A percentile compares a stretch with the other conserved stretches of the same genome.
These are phyloP conservation scores for Butyriboletus appendiculatus DNA, from an alignment of 1,284 basidiomycete species.

Conservation along the genomic window DNA sequence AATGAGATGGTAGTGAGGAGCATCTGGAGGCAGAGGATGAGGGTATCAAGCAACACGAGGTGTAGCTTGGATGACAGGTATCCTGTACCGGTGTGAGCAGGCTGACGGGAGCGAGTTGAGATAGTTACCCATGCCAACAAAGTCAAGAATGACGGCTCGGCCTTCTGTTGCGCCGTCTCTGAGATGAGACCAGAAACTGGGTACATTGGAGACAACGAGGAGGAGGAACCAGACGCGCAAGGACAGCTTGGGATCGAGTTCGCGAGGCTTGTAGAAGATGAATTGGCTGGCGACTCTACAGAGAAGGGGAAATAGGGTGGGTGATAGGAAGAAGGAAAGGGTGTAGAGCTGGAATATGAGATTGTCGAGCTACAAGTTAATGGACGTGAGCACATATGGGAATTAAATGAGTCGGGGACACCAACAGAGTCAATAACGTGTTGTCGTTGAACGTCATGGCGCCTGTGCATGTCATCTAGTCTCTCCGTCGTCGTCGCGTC, in stretches of 20 bases:
- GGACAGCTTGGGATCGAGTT: conserved; percentile 59
- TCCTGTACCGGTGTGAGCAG: conserved; percentile 40
- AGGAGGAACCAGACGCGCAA: conserved; percentile 64
- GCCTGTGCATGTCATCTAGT: conserved; percentile 70
- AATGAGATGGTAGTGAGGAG: conserved; percentile 66
- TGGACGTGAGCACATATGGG: conserved; percentile 16
- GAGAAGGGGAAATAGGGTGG: conserved; percentile 58
- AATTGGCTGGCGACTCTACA: conserved; percentile 58
- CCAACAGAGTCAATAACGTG: conserved; percentile 74
- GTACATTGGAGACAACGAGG: conserved; percentile 56
- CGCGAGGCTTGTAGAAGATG: conserved; percentile 63
- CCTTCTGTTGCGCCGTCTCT: conserved; percentile 51
- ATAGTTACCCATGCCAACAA: conserved; percentile 69
- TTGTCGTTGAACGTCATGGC: conserved; percentile 70
- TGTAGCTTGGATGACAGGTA: conserved; percentile 61
- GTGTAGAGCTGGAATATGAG: conserved; percentile 71
- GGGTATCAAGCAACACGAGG: conserved; percentile 62
- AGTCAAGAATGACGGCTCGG: conserved; percentile 67
- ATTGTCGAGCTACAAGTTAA: conserved; percentile 55
- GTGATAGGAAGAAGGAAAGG: conserved; percentile 74
- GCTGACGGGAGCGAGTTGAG: background rate
- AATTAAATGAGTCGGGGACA: conserved; percentile 16
- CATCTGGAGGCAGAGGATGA: conserved; percentile 64
- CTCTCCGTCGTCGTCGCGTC: conserved; percentile 20
- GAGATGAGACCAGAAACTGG: conserved; percentile 62